A percentile compares a stretch with the other conserved stretches of the same genome.
phyloP scores from a whole-genome alignment of 2,329 filamentous ascomycete species.

The Thielaviopsis populi region DNA sequence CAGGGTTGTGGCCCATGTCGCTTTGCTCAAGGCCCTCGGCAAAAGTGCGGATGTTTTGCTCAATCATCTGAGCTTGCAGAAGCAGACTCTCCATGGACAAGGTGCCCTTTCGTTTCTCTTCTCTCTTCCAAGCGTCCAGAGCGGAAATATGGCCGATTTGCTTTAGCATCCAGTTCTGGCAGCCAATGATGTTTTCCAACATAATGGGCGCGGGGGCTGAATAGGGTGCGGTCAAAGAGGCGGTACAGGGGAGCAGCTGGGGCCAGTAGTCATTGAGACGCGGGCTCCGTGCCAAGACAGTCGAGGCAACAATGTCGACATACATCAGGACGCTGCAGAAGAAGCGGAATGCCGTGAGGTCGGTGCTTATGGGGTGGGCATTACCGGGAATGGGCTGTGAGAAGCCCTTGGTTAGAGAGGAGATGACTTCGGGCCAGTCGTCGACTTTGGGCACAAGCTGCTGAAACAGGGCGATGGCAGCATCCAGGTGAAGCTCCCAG shows the following conservation, averaged over 20 bases:
- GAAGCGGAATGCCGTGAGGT: conserved; percentile 34
- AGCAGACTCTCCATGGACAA: conserved; percentile 34
- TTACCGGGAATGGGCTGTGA: conserved; percentile 24
- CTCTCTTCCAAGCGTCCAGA: conserved; percentile 41
- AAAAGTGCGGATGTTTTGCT: conserved; percentile 25
- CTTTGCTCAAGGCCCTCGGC: conserved; percentile 21
- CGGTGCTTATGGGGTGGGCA: conserved; percentile 29
- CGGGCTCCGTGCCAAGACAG: conserved; percentile 30
- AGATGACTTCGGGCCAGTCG: conserved; percentile 26
- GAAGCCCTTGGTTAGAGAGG: conserved; percentile 24
- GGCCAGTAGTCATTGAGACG: conserved; percentile 30
- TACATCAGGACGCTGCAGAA: conserved; percentile 33
- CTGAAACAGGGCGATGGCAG: conserved; percentile 34
- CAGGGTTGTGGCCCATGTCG: conserved; percentile 5
- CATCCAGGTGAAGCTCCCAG: conserved; percentile 36
- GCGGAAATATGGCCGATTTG: conserved; percentile 39
- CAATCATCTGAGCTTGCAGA: conserved; percentile 29
- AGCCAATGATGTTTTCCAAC: conserved; percentile 38
- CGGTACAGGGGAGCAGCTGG: conserved; percentile 25
- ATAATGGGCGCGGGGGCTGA: conserved; percentile 23
- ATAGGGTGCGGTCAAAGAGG: conserved; percentile 12
- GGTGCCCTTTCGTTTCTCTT: conserved; percentile 28
- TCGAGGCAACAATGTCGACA: conserved; percentile 36
- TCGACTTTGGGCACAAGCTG: conserved; percentile 29
- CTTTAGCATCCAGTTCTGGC: conserved; percentile 42